Conservation (phyloP, 805 yeast genomes). For the Candida koratica region DNA sequence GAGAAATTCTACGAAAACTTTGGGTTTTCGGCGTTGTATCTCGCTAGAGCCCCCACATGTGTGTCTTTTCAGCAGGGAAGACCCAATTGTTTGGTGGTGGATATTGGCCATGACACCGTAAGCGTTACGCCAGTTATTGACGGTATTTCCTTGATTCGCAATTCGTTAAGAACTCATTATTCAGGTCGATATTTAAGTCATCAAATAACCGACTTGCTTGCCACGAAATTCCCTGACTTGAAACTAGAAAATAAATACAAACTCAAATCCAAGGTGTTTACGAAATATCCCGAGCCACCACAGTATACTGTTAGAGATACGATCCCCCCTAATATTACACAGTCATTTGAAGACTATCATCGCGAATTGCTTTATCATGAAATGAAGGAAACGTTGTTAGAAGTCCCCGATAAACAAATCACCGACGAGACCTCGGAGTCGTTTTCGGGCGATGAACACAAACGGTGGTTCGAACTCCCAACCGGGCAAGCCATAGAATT, state of each 20-base stretch:
- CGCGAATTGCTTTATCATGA: slow-evolving; percentile 57
- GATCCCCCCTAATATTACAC: slow-evolving; percentile 33
- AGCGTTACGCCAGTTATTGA: slow-evolving; percentile 81
- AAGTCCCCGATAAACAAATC: slow-evolving; percentile 44
- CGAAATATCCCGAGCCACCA: slow-evolving; percentile 31
- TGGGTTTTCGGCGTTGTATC: slow-evolving; percentile 74
- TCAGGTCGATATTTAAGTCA: slow-evolving; percentile 67
- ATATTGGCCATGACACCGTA: slow-evolving; percentile 73
- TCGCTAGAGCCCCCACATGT: slow-evolving; percentile 82
- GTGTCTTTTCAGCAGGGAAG: slow-evolving; percentile 85
- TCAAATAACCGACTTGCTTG: slow-evolving; percentile 45
- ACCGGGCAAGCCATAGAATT: slow-evolving; percentile 66
- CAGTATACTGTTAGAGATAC: slow-evolving; percentile 17
- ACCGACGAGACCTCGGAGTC: slow-evolving; percentile 18
- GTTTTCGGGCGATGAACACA: slow-evolving; percentile 16
- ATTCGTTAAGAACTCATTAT: slow-evolving; percentile 65
- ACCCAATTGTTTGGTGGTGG: slow-evolving; percentile 82
- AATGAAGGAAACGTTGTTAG: slow-evolving; percentile 68
- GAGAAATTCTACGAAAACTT: slow-evolving; percentile 68
- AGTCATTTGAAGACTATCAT: slow-evolving; percentile 55
- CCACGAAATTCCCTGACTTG: slow-evolving; percentile 20
- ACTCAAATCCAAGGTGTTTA: slow-evolving; percentile 43
- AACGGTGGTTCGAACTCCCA: slow-evolving; percentile 67
- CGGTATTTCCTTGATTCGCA: slow-evolving; percentile 70
- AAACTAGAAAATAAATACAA: slow-evolving; percentile 34